These are phyloP conservation scores for Musa acuminata DNA, from an alignment of 176 grass and related monocot genomes.

Conservation along the genomic window DNA sequence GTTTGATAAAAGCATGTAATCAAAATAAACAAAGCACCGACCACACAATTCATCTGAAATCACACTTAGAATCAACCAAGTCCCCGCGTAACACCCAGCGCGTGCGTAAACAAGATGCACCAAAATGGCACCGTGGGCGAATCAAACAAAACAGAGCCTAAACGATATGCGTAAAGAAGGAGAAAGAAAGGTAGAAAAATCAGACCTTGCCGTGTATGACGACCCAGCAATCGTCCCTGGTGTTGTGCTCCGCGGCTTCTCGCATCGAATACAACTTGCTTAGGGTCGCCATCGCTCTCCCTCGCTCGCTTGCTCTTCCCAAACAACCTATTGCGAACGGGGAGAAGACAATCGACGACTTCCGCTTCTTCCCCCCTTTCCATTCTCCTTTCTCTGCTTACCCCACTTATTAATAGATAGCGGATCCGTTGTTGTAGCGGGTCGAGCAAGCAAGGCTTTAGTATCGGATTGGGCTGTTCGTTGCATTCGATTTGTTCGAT, in stretches of 20 bases:
- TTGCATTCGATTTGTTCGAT: no score
- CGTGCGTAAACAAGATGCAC: not conserved
- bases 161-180: not conserved
- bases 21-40: not conserved
- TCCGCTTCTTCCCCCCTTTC: no score
- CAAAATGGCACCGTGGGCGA: not conserved
- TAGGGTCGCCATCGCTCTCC: slow-evolving; percentile 45
- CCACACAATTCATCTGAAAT: not conserved
- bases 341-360: no score
- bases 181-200: not conserved
- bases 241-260: slow-evolving; percentile 68
- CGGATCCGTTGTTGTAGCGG: no score
- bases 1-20: not conserved
- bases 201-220: slow-evolving; percentile 65
- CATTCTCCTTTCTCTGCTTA: no score
- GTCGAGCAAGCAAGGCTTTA: no score
- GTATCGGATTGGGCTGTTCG: no score
- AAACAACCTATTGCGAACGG: no score
- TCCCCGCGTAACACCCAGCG: not conserved
- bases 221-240: slow-evolving; percentile 64
- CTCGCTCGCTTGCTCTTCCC: not conserved
- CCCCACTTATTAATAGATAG: no score
- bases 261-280: slow-evolving; percentile 71
- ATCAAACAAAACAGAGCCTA: not conserved
- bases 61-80: not conserved